Evolutionary conservation across 2,329 filamentous ascomycete species (phyloP), one percentile per base, ranked within the genome.

Genomic region (Rutstroemia sp.): DNA sequence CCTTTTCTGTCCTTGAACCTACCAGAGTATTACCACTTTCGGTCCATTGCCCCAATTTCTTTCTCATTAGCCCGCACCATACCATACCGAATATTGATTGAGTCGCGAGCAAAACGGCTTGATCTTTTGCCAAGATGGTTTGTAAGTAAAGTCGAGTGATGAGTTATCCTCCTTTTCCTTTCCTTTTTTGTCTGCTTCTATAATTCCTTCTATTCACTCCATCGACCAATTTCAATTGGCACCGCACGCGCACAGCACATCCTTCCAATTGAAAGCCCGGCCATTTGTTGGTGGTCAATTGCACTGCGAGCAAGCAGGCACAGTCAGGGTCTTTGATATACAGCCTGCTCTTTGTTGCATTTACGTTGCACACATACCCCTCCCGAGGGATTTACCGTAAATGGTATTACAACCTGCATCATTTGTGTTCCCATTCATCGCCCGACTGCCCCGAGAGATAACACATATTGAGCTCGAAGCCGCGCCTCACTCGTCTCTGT

Each of bases 61-160:
- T 10, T 30, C 27, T 9, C 27, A 30, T 30, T 30, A 30, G 27
- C 10, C 27, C 27, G 27, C 27, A 30, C 10, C 27, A 30, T 30
- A 30, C 27, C 8, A 9, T 9, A 30, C 27, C 19, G 19, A 19
- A 19, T 3, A 12, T 10, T 10, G 27, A 30, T 30, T 30, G 27
- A 30, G 27, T 30, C 27, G 27, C 27, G 27, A 30, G 8, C 8
- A 7, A 7, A 40, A 4, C 38, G 38, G 17, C 38, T 40, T 8
- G 38, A 40, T 40, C 42, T 45, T 40, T 14, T 56, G 57, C 56
- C 54, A 63, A 58, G 56, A 63, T 63, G 61, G 56, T 61, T 40
- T 60, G 61, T 63, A 57, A 63, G 61, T 63, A 19, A 39, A 34
- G 39, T 14, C n/a, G 16, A 12, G 17, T 40, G 16, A 40, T 40